Evolutionary conservation across 495 filamentous ascomycete species (phyloP).

Genomic region (Penicillium paradoxum): DNA sequence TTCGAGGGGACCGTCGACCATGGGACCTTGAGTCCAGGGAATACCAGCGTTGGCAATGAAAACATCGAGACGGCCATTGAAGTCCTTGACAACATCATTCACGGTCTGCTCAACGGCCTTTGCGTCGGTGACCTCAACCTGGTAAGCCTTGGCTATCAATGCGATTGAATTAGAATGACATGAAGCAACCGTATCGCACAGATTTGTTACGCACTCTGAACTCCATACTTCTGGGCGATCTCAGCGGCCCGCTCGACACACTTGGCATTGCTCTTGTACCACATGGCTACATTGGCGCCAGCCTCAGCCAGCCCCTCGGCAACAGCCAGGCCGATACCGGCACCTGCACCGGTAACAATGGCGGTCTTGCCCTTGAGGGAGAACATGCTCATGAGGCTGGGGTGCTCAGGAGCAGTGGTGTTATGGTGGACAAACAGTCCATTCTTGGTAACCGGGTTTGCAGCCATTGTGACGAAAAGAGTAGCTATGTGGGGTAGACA

Average conservation of each 20-base stretch:
- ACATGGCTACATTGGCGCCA: slow-evolving; percentile 82
- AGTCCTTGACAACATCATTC: slow-evolving; percentile 57
- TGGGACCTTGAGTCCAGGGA: slow-evolving; percentile 63
- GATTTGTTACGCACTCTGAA: slow-evolving; percentile 57
- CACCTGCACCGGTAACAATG: slow-evolving; percentile 75
- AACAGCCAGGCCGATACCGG: slow-evolving; percentile 75
- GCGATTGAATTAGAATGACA: background rate
- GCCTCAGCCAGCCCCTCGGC: slow-evolving; percentile 76
- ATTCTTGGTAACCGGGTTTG: slow-evolving; percentile 32
- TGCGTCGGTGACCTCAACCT: slow-evolving; percentile 60
- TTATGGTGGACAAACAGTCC: slow-evolving; percentile 57
- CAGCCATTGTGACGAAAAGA: slow-evolving; percentile 27
- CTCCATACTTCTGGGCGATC: slow-evolving; percentile 71
- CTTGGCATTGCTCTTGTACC: slow-evolving; percentile 77
- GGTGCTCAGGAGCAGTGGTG: slow-evolving; percentile 54
- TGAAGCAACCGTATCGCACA: background rate
- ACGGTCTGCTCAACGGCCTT: slow-evolving; percentile 54
- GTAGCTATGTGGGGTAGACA: background rate
- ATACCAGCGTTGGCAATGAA: slow-evolving; percentile 80
- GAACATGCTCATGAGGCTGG: slow-evolving; percentile 70
- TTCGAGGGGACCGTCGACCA: slow-evolving; percentile 59
- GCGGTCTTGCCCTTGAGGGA: slow-evolving; percentile 79
- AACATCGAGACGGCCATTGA: slow-evolving; percentile 70
- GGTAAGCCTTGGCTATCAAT: slow-evolving; percentile 65
- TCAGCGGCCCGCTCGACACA: slow-evolving; percentile 64